Base-by-base conservation (phyloP, 805 yeast species). In the Starmerella bacillaris region DNA sequence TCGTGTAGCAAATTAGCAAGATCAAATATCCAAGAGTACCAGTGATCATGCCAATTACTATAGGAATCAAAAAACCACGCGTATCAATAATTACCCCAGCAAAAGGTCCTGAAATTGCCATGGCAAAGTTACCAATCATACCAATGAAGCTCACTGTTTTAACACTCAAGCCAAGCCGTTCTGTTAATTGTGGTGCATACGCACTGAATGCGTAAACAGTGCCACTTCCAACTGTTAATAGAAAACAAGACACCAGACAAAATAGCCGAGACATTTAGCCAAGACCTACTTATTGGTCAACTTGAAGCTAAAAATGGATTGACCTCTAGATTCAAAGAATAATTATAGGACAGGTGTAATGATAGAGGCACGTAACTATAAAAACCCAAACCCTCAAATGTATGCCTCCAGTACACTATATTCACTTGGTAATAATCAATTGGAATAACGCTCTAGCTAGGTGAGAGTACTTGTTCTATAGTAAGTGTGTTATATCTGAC, bases 121-220 rank as follows among this genome's bases (percentile, higher is more conserved):
- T 60, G 0, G 84, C 82, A 26, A 77, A 55, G 22, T 74, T 68
- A 2, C 86, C 92, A 5, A 66, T 51, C 48, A 76, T 65, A 2
- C 82, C 84, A 3, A 78, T 64, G 20, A 63, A 50, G 4, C 83
- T 70, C 4, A 78, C 61, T 35, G 74, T 66, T 0, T 78, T 63
- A 2, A 78, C 80, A 1, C 69, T 51, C 45, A 78, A 69, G 16
- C 57, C 56, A 35, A 78, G 61, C 34, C 62, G 61, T 20, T 53
- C 54, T 1, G 83, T 78, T 36, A 77, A 61, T 51, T 78, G 89
- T 0, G 92, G 86, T 26, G 82, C 74, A 51, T 71, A 78, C 1
- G 80, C 78, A 6, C 79, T 72, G 55, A 72, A 78, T 31, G 78
- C 58, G 54, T 78, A 78, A 47, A 76, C 58, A 2, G 89, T 78